phyloP scores from a whole-genome alignment of 176 grass and related monocot species.

The Tillandsia fasciculata region DNA sequence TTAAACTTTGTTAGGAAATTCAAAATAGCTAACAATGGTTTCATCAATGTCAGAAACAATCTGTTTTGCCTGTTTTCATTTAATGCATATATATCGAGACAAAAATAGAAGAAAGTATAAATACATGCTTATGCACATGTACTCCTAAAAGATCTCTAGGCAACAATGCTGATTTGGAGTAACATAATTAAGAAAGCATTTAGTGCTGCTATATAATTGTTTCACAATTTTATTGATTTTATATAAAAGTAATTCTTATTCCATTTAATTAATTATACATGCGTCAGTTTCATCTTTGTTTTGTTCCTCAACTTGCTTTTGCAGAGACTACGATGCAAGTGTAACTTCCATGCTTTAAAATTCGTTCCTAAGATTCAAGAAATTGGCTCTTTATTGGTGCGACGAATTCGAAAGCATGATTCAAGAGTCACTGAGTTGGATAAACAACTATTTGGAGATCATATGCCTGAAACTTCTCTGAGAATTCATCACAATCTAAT shows the following conservation, averaged over 20 bases:
- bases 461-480: constrained; percentile 21
- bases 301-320: background rate
- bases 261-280: too few relatives aligned
- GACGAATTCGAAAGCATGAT: constrained; percentile 49
- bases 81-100: too few relatives aligned
- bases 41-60: too few relatives aligned
- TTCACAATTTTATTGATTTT: background rate
- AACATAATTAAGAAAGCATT: too few relatives aligned
- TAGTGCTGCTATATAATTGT: background rate
- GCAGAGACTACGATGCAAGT: constrained; percentile 92
- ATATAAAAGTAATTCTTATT: background rate
- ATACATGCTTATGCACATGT: too few relatives aligned
- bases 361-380: constrained; percentile 62
- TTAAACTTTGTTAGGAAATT: too few relatives aligned
- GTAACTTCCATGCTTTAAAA: constrained; percentile 93
- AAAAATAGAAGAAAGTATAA: too few relatives aligned
- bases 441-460: constrained; percentile 57
- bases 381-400: constrained; percentile 62
- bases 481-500: background rate
- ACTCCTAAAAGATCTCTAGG: too few relatives aligned
- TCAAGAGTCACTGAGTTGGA: constrained; percentile 57
- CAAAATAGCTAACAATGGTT: too few relatives aligned
- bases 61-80: too few relatives aligned
- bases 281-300: background rate
- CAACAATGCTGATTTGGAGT: too few relatives aligned